Percentiles rank a stretch among this genome's conserved stretches.
Conservation (phyloP, 768 basidiomycete species). For the Boletus eberwhitei region DNA sequence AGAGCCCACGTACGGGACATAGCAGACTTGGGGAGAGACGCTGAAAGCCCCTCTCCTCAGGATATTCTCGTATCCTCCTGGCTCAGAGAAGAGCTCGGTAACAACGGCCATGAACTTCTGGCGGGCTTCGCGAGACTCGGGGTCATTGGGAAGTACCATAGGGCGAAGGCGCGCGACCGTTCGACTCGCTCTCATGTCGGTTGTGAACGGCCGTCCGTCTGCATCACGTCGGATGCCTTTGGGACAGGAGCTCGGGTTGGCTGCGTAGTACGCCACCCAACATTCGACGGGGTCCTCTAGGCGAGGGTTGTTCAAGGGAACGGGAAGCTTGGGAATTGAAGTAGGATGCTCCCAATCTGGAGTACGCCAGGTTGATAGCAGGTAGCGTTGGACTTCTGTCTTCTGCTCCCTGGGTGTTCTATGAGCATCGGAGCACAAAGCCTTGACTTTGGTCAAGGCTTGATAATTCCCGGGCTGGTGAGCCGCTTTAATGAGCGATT, state of each 20-base stretch:
- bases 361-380: constrained; percentile 44
- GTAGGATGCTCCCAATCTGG: constrained; percentile 33
- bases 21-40: constrained; percentile 33
- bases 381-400: constrained; percentile 41
- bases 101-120: constrained; percentile 40
- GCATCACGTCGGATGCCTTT: constrained; percentile 44
- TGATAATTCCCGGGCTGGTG: constrained; percentile 42
- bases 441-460: constrained; percentile 41
- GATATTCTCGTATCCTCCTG: constrained; percentile 39
- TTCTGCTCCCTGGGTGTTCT: constrained; percentile 42
- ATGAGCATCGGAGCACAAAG: constrained; percentile 44
- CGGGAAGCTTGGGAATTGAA: constrained; percentile 17
- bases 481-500: constrained; percentile 41
- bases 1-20: constrained; percentile 31
- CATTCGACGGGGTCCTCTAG: constrained; percentile 44
- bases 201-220: constrained; percentile 35
- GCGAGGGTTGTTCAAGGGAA: constrained; percentile 40
- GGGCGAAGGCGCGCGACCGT: constrained; percentile 49
- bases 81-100: constrained; percentile 39
- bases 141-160: constrained; percentile 29
- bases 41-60: constrained; percentile 34
- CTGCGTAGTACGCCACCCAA: constrained; percentile 45
- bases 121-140: constrained; percentile 34
- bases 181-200: constrained; percentile 46
- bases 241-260: constrained; percentile 45